These are phyloP conservation scores for Penicillium oxalicum DNA, from an alignment of 2,329 filamentous ascomycete species.

Conservation along the genomic window DNA sequence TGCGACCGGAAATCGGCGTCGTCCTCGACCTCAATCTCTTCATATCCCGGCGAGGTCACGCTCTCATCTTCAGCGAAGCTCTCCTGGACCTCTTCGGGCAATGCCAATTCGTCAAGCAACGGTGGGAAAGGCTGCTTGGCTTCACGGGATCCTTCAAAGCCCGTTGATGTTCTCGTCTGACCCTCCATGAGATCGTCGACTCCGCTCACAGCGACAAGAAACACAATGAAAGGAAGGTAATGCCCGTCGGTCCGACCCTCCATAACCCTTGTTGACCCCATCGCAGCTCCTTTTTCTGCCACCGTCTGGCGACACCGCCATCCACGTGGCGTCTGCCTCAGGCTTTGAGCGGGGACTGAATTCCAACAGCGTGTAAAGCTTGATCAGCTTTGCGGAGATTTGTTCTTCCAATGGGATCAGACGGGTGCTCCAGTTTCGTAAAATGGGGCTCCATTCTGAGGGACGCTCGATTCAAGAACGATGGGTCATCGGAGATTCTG, in stretches of 20 bases:
- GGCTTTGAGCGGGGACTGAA: too few species aligned
- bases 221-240: background rate
- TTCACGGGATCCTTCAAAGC: conserved; percentile 19
- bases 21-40: conserved; percentile 30
- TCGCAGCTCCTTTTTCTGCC: conserved; percentile 4
- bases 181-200: conserved; percentile 8
- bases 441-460: background rate
- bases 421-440: too few species aligned
- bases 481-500: too few species aligned
- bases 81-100: conserved; percentile 18
- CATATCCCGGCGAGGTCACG: conserved; percentile 24
- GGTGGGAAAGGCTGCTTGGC: conserved; percentile 33
- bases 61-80: conserved; percentile 23
- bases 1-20: conserved; percentile 44
- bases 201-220: background rate
- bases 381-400: too few species aligned
- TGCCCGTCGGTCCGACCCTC: too few species aligned
- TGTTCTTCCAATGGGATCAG: too few species aligned
- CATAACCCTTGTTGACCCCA: background rate
- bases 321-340: background rate
- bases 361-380: too few species aligned
- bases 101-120: conserved; percentile 24
- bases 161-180: background rate
- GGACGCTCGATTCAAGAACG: too few species aligned
- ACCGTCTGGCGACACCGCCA: background rate